A percentile compares a stretch with the other conserved stretches of the same genome.
Evolutionary conservation across 306 rosid species (phyloP).

Genomic region (Trifolium subterraneum): DNA sequence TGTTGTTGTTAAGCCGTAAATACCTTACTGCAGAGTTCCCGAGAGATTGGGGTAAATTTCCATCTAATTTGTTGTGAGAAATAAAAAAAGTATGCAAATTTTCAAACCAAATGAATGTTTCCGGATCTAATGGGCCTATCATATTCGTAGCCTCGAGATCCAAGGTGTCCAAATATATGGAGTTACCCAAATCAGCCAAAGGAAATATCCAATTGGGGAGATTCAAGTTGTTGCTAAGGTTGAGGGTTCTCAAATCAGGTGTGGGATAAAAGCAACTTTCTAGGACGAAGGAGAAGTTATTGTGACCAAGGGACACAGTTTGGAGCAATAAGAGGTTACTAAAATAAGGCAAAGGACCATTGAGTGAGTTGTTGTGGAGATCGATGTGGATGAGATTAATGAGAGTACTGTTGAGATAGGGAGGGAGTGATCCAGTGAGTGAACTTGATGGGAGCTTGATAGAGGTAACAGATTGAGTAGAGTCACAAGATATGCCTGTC

Average conservation of each 20-base stretch:
- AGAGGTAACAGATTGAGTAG: neutral
- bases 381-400: neutral
- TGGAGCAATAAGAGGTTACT: constrained; percentile 46
- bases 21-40: neutral
- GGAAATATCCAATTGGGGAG: constrained; percentile 77
- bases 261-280: constrained; percentile 46
- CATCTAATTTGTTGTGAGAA: neutral
- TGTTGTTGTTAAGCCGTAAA: neutral
- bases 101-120: neutral
- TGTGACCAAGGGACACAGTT: constrained; percentile 45
- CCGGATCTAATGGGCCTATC: no score
- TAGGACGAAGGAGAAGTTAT: constrained; percentile 67
- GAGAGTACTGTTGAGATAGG: neutral
- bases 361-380: neutral
- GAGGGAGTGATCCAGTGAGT: neutral
- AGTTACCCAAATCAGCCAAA: constrained; percentile 44
- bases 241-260: constrained; percentile 56
- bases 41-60: neutral
- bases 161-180: constrained; percentile 49
- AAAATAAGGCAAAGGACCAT: neutral
- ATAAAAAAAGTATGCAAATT: neutral
- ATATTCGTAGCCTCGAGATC: constrained; percentile 51
- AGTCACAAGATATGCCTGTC: neutral
- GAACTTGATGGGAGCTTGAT: neutral
- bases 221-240: constrained; percentile 46